These are phyloP conservation scores for Xylaria venustula DNA, from an alignment of 495 filamentous ascomycete genomes.

Conservation along the genomic window DNA sequence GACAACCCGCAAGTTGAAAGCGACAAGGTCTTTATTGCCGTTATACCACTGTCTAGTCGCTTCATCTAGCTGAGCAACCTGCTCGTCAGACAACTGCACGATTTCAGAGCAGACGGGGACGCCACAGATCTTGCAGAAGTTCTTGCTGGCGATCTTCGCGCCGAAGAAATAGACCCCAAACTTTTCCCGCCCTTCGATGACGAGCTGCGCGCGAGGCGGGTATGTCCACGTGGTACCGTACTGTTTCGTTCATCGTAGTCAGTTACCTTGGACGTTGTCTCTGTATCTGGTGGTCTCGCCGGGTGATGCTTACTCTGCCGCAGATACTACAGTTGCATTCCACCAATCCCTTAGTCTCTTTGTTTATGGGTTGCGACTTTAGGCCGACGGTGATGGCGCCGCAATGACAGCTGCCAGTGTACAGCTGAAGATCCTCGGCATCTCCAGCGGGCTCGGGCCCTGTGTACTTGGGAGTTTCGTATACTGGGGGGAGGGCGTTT, in stretches of 20 bases:
- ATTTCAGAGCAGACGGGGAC: constrained; percentile 26
- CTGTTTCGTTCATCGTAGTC: constrained; percentile 12
- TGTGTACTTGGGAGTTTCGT: constrained; percentile 33
- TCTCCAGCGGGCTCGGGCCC: constrained; percentile 38
- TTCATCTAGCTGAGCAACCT: constrained; percentile 19
- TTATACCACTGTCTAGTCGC: constrained; percentile 5
- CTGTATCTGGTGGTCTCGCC: background rate
- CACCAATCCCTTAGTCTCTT: constrained; percentile 20
- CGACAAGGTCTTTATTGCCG: background rate
- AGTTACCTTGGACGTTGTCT: constrained; percentile 19
- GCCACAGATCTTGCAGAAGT: constrained; percentile 49
- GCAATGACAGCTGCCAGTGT: constrained; percentile 54
- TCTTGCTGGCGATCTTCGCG: constrained; percentile 24
- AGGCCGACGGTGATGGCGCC: constrained; percentile 44
- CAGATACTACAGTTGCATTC: constrained; percentile 50
- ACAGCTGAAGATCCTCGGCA: constrained; percentile 37
- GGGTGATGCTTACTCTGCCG: constrained; percentile 30
- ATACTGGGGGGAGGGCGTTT: constrained; percentile 21
- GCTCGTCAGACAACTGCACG: constrained; percentile 14
- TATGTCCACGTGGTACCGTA: constrained; percentile 37
- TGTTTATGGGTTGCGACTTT: constrained; percentile 34
- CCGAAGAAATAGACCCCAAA: constrained; percentile 35
- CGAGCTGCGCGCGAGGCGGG: constrained; percentile 27
- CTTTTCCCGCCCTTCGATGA: constrained; percentile 34
- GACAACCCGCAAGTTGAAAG: constrained; percentile 35